Evolutionary conservation across 768 basidiomycete genomes (phyloP), one percentile per base, ranked within the genome.

Genomic region (Boletus vermiculosoides): DNA sequence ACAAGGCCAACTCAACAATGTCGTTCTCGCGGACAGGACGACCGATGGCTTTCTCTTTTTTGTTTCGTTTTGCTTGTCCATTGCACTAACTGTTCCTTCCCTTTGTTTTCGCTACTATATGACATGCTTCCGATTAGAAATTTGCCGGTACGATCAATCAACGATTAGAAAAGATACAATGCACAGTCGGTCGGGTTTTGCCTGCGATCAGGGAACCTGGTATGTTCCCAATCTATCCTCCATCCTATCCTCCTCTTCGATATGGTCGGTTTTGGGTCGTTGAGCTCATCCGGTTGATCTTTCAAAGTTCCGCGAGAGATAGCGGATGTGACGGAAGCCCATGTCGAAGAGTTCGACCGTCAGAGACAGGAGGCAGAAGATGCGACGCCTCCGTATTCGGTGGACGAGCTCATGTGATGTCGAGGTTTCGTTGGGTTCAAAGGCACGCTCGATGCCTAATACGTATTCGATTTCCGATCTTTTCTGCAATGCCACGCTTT

Each of bases 371-470:
- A 2, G 18, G 6, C 49, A 4, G 56, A 54, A 5, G 46, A 54
- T 16, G 60, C 45, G 4, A 36, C 47, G 1, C 61, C 60, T 25
- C 50, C 46, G 2, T 62, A 54, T 22, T 12, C n/a, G 10, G 41
- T 62, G 37, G 61, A 62, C 5, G 61, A 63, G 3, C 60, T 62
- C 37, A 58, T 62, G 59, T 60, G 39, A 60, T 7, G 13, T 39
- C 9, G 47, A 48, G 20, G 8, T 39, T 4, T 18, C 36, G 8
- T 37, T 37, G 36, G 30, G 31, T 18, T 45, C 16, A 2, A 10
- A 2, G 13, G 10, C 16, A 18, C 11, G 22, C 30, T 20, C 5
- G 37, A 25, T 50, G 11, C 18, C 9, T 39, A 5, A 18, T 16
- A 10, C 13, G 2, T 13, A 25, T 9, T n/a, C 23, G 12, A n/a